These are phyloP conservation scores for Globisporangium nunn DNA, from an alignment of 352 stramenopile genomes.

Conservation along the genomic window DNA sequence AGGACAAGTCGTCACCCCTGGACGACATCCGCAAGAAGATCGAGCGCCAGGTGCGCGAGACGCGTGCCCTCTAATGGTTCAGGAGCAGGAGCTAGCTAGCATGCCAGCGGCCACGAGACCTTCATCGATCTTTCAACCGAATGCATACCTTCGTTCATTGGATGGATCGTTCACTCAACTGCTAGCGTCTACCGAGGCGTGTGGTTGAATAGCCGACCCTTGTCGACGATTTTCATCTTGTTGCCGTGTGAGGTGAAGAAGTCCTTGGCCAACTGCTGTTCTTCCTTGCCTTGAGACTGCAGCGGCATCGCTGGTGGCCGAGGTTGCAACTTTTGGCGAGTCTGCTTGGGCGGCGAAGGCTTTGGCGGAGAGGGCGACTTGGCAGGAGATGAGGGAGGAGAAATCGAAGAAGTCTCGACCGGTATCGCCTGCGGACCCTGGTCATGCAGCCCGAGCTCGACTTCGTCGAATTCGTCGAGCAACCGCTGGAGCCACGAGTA, in stretches of 20 bases:
- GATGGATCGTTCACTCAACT: background rate
- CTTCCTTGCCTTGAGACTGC: constrained; percentile 4
- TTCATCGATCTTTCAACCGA: background rate
- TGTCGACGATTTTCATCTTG: constrained; percentile 38
- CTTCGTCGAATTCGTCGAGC: constrained; percentile 51
- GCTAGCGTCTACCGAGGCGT: background rate
- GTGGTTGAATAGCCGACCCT: constrained; percentile 31
- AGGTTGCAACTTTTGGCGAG: constrained; percentile 7
- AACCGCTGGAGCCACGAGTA: constrained; percentile 54
- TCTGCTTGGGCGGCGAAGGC: background rate
- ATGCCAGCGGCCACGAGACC: background rate
- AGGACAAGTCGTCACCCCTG: constrained; percentile 71
- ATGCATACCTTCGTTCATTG: background rate
- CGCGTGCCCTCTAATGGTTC: constrained; percentile 8
- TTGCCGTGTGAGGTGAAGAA: constrained; percentile 12
- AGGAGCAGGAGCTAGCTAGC: background rate
- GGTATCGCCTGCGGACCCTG: constrained; percentile 4
- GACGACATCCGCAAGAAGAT: constrained; percentile 85
- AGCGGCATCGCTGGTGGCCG: constrained; percentile 1
- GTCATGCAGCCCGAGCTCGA: constrained; percentile 32
- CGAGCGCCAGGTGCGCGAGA: constrained; percentile 67
- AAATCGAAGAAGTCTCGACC: background rate
- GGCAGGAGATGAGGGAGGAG: background rate
- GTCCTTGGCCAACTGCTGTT: constrained; percentile 10
- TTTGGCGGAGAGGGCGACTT: background rate